A percentile compares a stretch with the other conserved stretches of the same genome.
These are phyloP conservation scores for Lentinula boryana DNA, from an alignment of 768 basidiomycete species.

Conservation along the genomic window DNA sequence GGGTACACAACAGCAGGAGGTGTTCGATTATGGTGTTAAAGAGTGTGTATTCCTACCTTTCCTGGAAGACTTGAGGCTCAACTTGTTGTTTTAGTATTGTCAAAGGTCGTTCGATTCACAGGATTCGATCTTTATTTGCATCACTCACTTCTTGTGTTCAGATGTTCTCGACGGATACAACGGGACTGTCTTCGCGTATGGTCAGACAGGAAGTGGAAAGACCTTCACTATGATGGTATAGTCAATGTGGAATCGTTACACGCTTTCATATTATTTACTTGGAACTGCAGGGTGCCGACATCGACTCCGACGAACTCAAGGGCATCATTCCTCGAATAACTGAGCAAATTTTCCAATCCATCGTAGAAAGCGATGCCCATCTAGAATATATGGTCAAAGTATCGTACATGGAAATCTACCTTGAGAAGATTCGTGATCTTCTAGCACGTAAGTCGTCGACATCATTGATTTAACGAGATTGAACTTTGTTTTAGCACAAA, in stretches of 20 bases:
- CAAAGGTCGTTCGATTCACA: slow-evolving; percentile 48
- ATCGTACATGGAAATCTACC: slow-evolving; percentile 99
- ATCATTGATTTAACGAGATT: neutral
- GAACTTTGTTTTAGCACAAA: slow-evolving; percentile 58
- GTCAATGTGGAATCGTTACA: neutral
- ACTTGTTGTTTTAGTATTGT: slow-evolving; percentile 58
- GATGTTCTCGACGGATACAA: slow-evolving; percentile 99
- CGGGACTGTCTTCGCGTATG: slow-evolving; percentile 89
- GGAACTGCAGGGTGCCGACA: slow-evolving; percentile 79
- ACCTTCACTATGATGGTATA: slow-evolving; percentile 97
- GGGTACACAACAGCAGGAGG: slow-evolving; percentile 84
- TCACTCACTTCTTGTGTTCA: slow-evolving; percentile 22
- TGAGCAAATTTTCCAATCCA: slow-evolving; percentile 98
- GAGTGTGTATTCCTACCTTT: slow-evolving; percentile 52
- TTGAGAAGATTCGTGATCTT: slow-evolving; percentile 92
- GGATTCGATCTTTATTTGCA: slow-evolving; percentile 1
- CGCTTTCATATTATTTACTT: slow-evolving; percentile 10
- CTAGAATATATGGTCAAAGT: slow-evolving; percentile 99
- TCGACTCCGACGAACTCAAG: slow-evolving; percentile 88
- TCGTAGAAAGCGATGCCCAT: slow-evolving; percentile 90
- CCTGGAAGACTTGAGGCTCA: slow-evolving; percentile 13
- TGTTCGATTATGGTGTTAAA: slow-evolving; percentile 98
- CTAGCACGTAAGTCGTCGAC: slow-evolving; percentile 69
- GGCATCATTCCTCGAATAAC: slow-evolving; percentile 98
- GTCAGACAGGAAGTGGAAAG: slow-evolving; percentile 85